Base-by-base conservation (phyloP, 1,284 basidiomycete genomes). In the Boletus hoseneyae region DNA sequence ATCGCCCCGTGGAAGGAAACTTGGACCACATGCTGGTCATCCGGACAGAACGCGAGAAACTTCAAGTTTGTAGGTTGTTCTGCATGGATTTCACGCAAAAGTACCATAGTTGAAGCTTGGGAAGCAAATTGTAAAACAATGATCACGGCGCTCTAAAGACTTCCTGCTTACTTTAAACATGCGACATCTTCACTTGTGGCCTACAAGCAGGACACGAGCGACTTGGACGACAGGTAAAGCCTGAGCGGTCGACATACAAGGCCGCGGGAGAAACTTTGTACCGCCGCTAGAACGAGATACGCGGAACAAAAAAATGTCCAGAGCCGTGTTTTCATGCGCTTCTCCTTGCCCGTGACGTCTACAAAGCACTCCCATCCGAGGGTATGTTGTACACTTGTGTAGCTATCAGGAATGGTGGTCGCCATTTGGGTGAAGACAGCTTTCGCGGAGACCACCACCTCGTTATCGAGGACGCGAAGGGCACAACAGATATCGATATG, bases 11-110 rank as follows among this genome's bases (percentile, higher is more conserved):
- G 23, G 21, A 43, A 36, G 32, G 21, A 45, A 41, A 42, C 47
- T 9, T 51, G 47, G 18, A 38, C 44, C 30, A 37, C 19, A 35
- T 47, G 33, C n/a, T 35, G 21, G 12, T 40, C 25, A 19, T 36
- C 52, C 19, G 38, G 35, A 13, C 29, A 51, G n/a, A 45, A 44
- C 7, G 12, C 34, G n/a, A 44, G 15, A 25, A 51, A 33, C 10
- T 42, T 16, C 16, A 16, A 16, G 16, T 16, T 42, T 6, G 36
- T 43, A 7, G 46, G 34, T 30, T 25, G 34, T 19, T 42, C 38
- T 7, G 35, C 25, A n/a, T 32, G 25, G 4, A 42, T 42, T 30
- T 55, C 29, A 41, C 10, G 23, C 29, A 30, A 4, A 13, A 45
- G 19, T 15, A 36, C 32, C 11, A 10, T n/a, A 23, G 16, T 16